Base-by-base conservation (phyloP, 2,329 filamentous ascomycete genomes). In the Monilinia vaccinii-corymbosi region DNA sequence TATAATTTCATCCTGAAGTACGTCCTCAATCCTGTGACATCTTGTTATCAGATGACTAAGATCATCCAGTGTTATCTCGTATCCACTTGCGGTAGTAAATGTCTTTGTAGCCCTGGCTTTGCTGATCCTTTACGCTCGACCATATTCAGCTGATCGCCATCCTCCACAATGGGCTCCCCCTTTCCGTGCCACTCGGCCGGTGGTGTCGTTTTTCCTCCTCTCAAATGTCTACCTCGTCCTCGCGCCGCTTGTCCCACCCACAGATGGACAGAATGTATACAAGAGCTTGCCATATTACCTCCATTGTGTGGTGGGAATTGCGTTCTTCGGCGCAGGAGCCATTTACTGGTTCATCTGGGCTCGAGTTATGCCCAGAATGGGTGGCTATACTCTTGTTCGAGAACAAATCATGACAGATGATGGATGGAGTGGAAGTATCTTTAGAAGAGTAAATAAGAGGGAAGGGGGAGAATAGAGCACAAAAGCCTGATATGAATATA, bases 1-100 rank as follows among this genome's bases (percentile, higher is more conserved):
- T 87, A 85, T 72, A 84, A 84, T 73, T 86, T 85, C 66, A 76
- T 81, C 50, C 73, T 81, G 62, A 81, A 84, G 78, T 81, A 74
- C 68, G 76, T 69, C 9, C 40, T 58, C 42, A 56, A 61, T 61
- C 42, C 7, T 16, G 50, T 40, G 28, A 32, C 18, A 53, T 32
- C 18, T 23, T 31, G 47, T 36, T 7, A 13, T 56, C n/a, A 5
- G 14, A 40, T 36, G 46, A 14, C 49, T 59, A 58, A 46, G 23
- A n/a, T n/a, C 5, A 45, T 28, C 18, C 32, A 82, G 77, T 71
- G 77, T 86, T 57, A 86, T 86, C 67, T 83, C 81, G 0, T 87
- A 87, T 66, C 84, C 84, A 0, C 76, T 85, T 14, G 79, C 83
- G 55, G 76, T 83, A 47, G 75, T 83, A 70, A 83, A 83, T 71